Percentiles rank a stretch among this genome's conserved stretches.
phyloP scores from a whole-genome alignment of 2,329 filamentous ascomycete species.

The Cladorrhinum sp. region DNA sequence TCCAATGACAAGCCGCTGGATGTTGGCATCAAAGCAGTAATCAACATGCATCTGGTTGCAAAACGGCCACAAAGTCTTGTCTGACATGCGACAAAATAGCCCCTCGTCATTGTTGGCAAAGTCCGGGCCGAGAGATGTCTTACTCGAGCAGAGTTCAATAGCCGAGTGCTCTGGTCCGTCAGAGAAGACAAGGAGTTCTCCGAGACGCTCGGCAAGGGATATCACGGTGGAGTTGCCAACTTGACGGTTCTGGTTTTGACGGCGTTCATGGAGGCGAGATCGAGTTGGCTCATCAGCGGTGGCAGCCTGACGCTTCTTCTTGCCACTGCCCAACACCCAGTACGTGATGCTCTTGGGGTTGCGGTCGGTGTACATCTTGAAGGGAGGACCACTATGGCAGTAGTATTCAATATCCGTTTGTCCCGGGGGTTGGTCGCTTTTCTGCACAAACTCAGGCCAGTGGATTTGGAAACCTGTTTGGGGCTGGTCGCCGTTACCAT shows the following conservation, averaged over 20 bases:
- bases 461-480: slow-evolving; percentile 12
- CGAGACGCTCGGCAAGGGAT: neutral
- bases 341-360: neutral
- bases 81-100: slow-evolving; percentile 13
- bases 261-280: neutral
- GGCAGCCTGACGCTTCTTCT: neutral
- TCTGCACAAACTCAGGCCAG: neutral
- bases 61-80: slow-evolving; percentile 10
- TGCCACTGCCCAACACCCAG: neutral
- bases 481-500: slow-evolving; percentile 10
- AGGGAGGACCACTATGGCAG: neutral
- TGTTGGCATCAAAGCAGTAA: neutral
- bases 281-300: neutral
- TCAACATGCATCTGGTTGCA: slow-evolving; percentile 10
- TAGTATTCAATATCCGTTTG: neutral
- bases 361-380: neutral
- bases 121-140: slow-evolving; percentile 4
- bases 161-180: neutral
- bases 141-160: neutral
- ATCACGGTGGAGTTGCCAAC: neutral
- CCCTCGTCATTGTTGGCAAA: slow-evolving; percentile 3
- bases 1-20: neutral
- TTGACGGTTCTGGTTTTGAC: neutral
- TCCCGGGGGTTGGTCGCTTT: neutral
- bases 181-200: neutral